Percentiles rank a stretch among this genome's conserved stretches.
phyloP scores from a whole-genome alignment of 164 flowering plant species.

The Macadamia integrifolia region DNA sequence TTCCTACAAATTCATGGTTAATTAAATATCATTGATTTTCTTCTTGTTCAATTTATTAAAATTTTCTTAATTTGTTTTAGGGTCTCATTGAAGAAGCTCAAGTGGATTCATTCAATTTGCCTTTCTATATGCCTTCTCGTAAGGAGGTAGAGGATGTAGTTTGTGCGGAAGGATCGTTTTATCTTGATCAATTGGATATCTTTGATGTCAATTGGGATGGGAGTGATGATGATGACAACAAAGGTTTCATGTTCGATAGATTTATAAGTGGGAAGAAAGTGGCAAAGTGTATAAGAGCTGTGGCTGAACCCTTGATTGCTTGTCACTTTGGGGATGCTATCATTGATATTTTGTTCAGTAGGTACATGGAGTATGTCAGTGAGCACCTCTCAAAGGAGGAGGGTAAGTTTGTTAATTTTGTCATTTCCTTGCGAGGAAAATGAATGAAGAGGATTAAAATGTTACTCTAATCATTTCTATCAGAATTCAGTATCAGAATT shows the following conservation, averaged over 20 bases:
- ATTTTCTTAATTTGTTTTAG: not conserved
- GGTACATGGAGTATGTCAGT: not conserved
- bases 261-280: not conserved
- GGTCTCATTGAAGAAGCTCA: constrained; percentile 2
- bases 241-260: not conserved
- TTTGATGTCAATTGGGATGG: constrained; percentile 12
- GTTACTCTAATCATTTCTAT: no score
- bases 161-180: constrained; percentile 4
- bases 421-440: constrained; percentile 9
- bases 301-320: constrained; percentile 10
- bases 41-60: not conserved
- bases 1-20: not conserved
- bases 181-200: not conserved
- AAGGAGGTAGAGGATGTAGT: not conserved
- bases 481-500: no score
- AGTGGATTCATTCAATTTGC: constrained; percentile 7
- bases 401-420: not conserved
- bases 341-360: constrained; percentile 9
- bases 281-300: constrained; percentile 9
- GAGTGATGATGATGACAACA: not conserved
- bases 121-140: not conserved
- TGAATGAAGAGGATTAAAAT: not conserved
- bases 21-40: not conserved
- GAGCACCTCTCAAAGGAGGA: constrained; percentile 1
- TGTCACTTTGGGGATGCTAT: constrained; percentile 14